Conservation (phyloP, 352 stramenopile species). For the Phytophthora macrochlamydospora region DNA sequence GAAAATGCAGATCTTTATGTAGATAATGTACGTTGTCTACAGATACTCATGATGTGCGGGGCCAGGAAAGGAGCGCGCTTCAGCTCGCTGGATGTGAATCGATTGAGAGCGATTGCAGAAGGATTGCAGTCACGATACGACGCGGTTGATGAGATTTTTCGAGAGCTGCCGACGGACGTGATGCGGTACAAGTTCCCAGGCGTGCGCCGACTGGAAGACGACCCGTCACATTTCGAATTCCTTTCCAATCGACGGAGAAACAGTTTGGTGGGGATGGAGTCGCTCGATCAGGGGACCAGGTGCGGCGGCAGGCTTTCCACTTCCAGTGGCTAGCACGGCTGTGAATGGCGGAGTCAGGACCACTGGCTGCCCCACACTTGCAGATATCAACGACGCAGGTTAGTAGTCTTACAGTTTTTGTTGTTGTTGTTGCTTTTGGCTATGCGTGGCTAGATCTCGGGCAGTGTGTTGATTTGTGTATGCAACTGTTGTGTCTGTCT, state of each 20-base stretch:
- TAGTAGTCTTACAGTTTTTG: slow-evolving; percentile 10
- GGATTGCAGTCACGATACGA: slow-evolving; percentile 59
- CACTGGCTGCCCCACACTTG: slow-evolving; percentile 35
- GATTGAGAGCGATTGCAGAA: slow-evolving; percentile 54
- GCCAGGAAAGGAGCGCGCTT: slow-evolving; percentile 83
- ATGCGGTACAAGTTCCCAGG: slow-evolving; percentile 64
- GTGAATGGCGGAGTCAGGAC: slow-evolving; percentile 33
- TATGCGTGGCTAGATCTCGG: background rate
- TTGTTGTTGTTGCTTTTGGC: slow-evolving; percentile 1
- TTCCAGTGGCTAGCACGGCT: slow-evolving; percentile 75
- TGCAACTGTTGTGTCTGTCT: slow-evolving; percentile 24
- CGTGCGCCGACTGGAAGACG: slow-evolving; percentile 68
- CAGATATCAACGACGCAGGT: slow-evolving; percentile 70
- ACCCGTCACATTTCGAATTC: slow-evolving; percentile 47
- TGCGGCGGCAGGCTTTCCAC: slow-evolving; percentile 60
- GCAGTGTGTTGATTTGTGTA: slow-evolving; percentile 21
- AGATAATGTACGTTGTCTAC: background rate
- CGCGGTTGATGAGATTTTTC: slow-evolving; percentile 57
- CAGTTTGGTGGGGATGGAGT: slow-evolving; percentile 32
- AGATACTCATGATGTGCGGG: slow-evolving; percentile 80
- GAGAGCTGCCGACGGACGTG: slow-evolving; percentile 58
- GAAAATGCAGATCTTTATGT: too few species aligned
- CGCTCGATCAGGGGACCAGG: slow-evolving; percentile 26
- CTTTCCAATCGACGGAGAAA: slow-evolving; percentile 34
- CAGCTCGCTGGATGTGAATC: slow-evolving; percentile 71